These are phyloP conservation scores for Geranium brycei DNA, from an alignment of 345 rosid genomes.

Conservation along the genomic window DNA sequence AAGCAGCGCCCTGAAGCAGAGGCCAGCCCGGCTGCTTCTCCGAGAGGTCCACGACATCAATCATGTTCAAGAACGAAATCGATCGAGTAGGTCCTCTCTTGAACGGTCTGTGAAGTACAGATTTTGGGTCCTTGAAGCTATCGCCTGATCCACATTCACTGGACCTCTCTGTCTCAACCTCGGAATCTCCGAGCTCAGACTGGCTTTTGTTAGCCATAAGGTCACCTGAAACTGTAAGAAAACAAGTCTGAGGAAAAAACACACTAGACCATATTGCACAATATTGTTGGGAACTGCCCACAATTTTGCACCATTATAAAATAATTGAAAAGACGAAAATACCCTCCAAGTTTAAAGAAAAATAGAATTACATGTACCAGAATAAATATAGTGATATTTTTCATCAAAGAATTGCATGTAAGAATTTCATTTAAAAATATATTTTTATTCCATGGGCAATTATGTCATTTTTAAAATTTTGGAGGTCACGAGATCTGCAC, in stretches of 20 bases:
- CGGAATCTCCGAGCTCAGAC: constrained; percentile 44
- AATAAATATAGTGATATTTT: too few species aligned
- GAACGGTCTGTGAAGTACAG: constrained; percentile 9
- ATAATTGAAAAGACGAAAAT: too few species aligned
- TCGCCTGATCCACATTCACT: constrained; percentile 13
- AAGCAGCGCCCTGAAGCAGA: constrained; percentile 37
- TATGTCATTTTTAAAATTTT: too few species aligned
- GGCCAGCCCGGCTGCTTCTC: constrained; percentile 86
- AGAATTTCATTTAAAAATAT: too few species aligned
- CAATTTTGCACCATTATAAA: too few species aligned
- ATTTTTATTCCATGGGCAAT: too few species aligned
- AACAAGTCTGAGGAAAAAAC: background rate
- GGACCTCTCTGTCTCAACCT: constrained; percentile 24
- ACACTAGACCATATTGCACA: too few species aligned
- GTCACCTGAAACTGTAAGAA: constrained; percentile 27
- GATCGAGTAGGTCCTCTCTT: constrained; percentile 18
- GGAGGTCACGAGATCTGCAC: too few species aligned
- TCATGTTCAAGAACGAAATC: background rate
- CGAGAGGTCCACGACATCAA: constrained; percentile 15
- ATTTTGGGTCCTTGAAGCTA: constrained; percentile 14
- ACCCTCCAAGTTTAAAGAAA: too few species aligned
- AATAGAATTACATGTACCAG: too few species aligned
- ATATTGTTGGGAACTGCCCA: too few species aligned
- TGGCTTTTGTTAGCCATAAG: constrained; percentile 3
- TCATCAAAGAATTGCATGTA: too few species aligned